Base-by-base conservation (phyloP, 768 basidiomycete species). In the Stropharia rugosoannulata region DNA sequence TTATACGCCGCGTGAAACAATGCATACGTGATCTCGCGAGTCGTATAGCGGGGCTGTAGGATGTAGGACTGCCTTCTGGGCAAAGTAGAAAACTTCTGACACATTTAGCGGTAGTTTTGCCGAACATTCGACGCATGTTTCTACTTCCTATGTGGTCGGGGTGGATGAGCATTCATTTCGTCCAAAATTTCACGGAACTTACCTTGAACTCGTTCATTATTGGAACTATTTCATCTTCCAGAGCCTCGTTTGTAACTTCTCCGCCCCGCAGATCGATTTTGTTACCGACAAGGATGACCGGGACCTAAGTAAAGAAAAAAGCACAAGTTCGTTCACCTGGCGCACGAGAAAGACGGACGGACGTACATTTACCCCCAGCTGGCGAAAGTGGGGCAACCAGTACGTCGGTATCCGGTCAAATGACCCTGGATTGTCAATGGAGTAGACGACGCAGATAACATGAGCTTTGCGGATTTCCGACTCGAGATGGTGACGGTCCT, bases 131-230 rank as follows among this genome's bases (percentile, higher is more conserved):
- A 98, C 91, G 65, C 95, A 98, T 40, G 96, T 98, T 68, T 98
- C 95, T 51, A 98, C 95, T 82, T 98, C 95, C 96, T 98, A 61
- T 39, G 56, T 45, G n/a, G 54, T 59, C 18, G 55, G 54, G 44
- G 42, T 36, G 55, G 50, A 49, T 55, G 9, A 59, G 47, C 44
- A 49, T 53, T 13, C 38, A n/a, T 22, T 29, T 5, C 32, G 29
- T 32, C 59, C 49, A 19, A 35, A 41, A 38, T 50, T 2, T 25
- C 10, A 45, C 18, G 10, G 3, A 19, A 64, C 73, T 53, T 66
- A 87, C 95, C 84, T 99, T 99, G 85, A 96, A 99, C 71, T 98
- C 96, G 62, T 89, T 87, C 96, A 98, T 99, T 53, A 99, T 94
- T 29, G 96, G 96, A 54, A 90, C 72, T 60, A 98, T 95, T 72